Evolutionary conservation across 345 rosid genomes (phyloP).

Genomic region (Odontarrhena argentea): DNA sequence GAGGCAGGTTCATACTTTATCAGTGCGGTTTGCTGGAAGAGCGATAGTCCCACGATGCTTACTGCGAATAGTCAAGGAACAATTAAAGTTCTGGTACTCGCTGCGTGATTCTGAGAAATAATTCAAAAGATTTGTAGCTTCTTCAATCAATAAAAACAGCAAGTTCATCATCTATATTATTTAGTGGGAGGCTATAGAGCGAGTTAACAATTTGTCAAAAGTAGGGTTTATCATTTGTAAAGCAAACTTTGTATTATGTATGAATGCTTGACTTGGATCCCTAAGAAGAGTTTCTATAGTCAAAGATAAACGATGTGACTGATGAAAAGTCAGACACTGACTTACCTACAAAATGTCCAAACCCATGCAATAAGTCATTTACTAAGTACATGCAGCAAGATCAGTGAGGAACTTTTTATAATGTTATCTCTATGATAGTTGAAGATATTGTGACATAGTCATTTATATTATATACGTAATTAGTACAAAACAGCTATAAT

Average conservation of each 20-base stretch:
- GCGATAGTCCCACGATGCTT: constrained; percentile 89
- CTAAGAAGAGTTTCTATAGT: constrained; percentile 25
- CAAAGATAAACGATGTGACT: not conserved
- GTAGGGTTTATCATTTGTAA: constrained; percentile 18
- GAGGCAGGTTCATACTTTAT: constrained; percentile 87
- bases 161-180: constrained; percentile 6
- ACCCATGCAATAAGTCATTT: constrained; percentile 19
- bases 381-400: not conserved
- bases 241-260: constrained; percentile 27
- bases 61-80: constrained; percentile 98
- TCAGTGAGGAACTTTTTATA: not conserved
- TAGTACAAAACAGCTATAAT: not conserved
- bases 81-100: constrained; percentile 86
- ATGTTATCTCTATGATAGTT: not conserved
- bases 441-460: not conserved
- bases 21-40: constrained; percentile 98
- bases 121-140: constrained; percentile 1
- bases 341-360: not conserved
- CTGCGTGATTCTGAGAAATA: constrained; percentile 50
- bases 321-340: constrained; percentile 12
- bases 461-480: not conserved
- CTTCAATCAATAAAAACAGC: constrained; percentile 27
- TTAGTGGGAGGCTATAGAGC: constrained; percentile 39
- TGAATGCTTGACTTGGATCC: constrained; percentile 24
- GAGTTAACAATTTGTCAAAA: not conserved